phyloP scores from a whole-genome alignment of 257 asterid species.

The Solanum bulbocastanum region DNA sequence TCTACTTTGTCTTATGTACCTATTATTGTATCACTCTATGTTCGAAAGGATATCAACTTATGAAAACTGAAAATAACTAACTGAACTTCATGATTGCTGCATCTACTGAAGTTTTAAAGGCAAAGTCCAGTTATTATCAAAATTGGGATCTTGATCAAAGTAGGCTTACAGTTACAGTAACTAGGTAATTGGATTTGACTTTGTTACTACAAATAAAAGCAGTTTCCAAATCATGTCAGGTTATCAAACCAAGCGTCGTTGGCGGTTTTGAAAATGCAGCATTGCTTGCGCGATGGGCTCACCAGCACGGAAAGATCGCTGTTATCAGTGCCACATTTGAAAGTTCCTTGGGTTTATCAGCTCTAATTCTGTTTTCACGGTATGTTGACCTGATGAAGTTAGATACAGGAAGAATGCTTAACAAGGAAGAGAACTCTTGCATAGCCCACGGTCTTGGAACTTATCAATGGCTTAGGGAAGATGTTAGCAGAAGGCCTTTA shows the following conservation, averaged over 20 bases:
- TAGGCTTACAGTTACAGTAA: neutral
- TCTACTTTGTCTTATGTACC: neutral
- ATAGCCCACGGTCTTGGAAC: conserved; percentile 90
- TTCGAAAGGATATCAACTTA: neutral
- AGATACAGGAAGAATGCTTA: conserved; percentile 35
- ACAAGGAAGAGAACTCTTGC: conserved; percentile 27
- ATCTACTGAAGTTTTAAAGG: neutral
- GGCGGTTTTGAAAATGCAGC: conserved; percentile 95
- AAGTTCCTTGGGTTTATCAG: conserved; percentile 70
- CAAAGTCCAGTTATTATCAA: neutral
- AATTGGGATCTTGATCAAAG: neutral
- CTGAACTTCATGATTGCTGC: neutral
- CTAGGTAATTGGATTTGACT: neutral
- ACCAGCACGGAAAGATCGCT: conserved; percentile 68
- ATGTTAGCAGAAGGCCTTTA: conserved; percentile 44
- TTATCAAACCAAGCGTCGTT: conserved; percentile 80
- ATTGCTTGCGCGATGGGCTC: conserved; percentile 85
- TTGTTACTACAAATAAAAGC: neutral
- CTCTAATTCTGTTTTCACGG: conserved; percentile 63
- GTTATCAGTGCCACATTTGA: conserved; percentile 89
- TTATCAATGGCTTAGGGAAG: conserved; percentile 80
- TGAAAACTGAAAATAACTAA: neutral
- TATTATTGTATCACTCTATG: neutral
- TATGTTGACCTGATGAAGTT: conserved; percentile 62
- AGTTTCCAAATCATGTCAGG: conserved; percentile 28